Evolutionary conservation across 371 early-diverging fungal genomes (phyloP), one percentile per base, ranked within the genome.

Genomic region (Mortierella sp.): DNA sequence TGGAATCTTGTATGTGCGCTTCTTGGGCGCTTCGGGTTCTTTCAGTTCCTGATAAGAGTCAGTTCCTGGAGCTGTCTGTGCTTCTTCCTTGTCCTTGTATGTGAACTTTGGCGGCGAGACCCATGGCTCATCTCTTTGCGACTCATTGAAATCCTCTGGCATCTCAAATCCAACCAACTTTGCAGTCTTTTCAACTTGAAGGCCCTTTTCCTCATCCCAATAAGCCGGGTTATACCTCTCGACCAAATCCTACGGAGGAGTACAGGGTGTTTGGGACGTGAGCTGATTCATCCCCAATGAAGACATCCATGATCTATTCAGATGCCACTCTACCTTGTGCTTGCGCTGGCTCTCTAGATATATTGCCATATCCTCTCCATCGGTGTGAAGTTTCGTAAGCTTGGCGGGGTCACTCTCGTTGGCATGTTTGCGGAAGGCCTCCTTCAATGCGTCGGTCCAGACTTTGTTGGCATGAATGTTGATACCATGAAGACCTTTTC

Each of bases 151-250:
- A 14, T 51, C 46, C 18, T 48, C 49, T 10, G 74, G 74, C 74
- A 74, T 74, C 61, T 68, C 69, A 49, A 74, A 74, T 31, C 74
- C 74, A 43, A 74, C 74, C 69, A 68, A 64, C 64, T 61, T 68
- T 43, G 74, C 74, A 6, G 74, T 74, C 65, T 68, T 74, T 41
- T 61, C 69, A 23, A 74, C 74, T 45, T 74, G 74, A 19, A 74
- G 18, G 9, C 69, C 74, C 64, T 74, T 74, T 58, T 72, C 72
- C 26, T 74, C 74, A 45, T 68, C 69, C 74, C 74, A 74, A 54
- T 53, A 74, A 38, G 52, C 57, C 9, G 74, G 74, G 54, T 74
- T 74, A 54, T 74, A 74, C 64, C 74, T 59, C 58, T 74, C 74
- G 18, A 74, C 68, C 47, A 74, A 43, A 57, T 61, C 74, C 74